Evolutionary conservation across 257 asterid genomes (phyloP), one percentile per base, ranked within the genome.

Genomic region (Nemophila menziesii): DNA sequence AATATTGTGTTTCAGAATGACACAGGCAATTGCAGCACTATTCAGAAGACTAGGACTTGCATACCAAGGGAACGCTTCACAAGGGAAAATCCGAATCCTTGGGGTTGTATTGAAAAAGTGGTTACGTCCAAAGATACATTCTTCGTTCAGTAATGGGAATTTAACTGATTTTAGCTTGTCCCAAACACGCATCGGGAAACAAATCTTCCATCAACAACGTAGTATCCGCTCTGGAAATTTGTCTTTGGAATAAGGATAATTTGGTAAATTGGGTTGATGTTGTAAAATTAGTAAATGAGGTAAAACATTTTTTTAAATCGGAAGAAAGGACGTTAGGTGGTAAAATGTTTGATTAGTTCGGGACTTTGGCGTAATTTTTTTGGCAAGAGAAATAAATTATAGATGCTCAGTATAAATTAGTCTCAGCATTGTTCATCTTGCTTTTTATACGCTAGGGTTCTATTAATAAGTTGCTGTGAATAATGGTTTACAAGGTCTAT

Each of bases 11-110:
- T 46, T 66, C 94, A 89, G 98, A 81, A 55, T 68, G 51, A 84
- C 90, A 70, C 92, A 71, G 63, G 82, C 82, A 33, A 43, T 80
- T 48, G 82, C 92, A 48, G 80, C 96, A 12, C 62, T 72, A 49
- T 55, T 89, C 71, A 76, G 98, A 79, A 72, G 98, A 61, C 80
- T 84, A 53, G 83, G 85, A 46, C 58, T 89, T 54, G 41, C 76
- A 33, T 84, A 84, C 70, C 64, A 48, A 59, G 98, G 98, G 55
- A 76, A 70, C 39, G 98, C 73, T 69, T 89, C 98, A 3, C 60
- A 49, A 45, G 98, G 93, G 44, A 89, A 76, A 66, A 73, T 89
- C 55, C 80, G 94, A 59, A 62, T 89, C 51, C 70, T 76, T 46
- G 96, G 98, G 39, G 63, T 72, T 26, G 61, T 56, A 56, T 59